phyloP scores from a whole-genome alignment of 2,329 filamentous ascomycete genomes.

The Sclerotinia trifoliorum region DNA sequence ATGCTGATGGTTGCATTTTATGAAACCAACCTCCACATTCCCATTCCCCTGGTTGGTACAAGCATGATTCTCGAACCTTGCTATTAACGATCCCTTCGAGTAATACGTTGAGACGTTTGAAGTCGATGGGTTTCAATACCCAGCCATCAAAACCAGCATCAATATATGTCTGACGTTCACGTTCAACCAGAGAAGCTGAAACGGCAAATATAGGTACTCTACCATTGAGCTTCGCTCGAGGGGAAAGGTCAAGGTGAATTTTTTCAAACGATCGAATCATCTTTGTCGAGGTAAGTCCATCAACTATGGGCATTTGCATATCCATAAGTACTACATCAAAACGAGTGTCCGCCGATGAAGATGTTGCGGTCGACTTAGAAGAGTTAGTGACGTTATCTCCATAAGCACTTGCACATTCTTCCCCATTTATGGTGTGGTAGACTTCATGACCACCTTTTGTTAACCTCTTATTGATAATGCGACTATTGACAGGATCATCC shows the following conservation, averaged over 20 bases:
- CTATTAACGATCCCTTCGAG: constrained; percentile 67
- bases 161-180: constrained; percentile 66
- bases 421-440: constrained; percentile 73
- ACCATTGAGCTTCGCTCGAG: constrained; percentile 57
- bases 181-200: constrained; percentile 76
- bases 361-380: not conserved
- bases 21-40: constrained; percentile 83
- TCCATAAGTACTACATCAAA: constrained; percentile 90
- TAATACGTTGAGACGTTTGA: constrained; percentile 68
- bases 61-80: constrained; percentile 55
- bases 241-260: constrained; percentile 53
- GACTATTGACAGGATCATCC: constrained; percentile 84
- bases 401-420: constrained; percentile 75
- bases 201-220: constrained; percentile 82
- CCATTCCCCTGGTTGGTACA: constrained; percentile 74
- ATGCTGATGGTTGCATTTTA: constrained; percentile 30
- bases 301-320: constrained; percentile 94
- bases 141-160: constrained; percentile 83
- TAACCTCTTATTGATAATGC: constrained; percentile 76
- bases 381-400: constrained; percentile 53
- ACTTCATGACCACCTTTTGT: constrained; percentile 74
- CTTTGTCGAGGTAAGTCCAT: constrained; percentile 77
- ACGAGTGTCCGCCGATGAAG: constrained; percentile 32
- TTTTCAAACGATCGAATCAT: constrained; percentile 76
- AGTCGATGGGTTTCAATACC: constrained; percentile 87